phyloP scores from a whole-genome alignment of 2,329 filamentous ascomycete genomes.

The Aspergillus candidus region DNA sequence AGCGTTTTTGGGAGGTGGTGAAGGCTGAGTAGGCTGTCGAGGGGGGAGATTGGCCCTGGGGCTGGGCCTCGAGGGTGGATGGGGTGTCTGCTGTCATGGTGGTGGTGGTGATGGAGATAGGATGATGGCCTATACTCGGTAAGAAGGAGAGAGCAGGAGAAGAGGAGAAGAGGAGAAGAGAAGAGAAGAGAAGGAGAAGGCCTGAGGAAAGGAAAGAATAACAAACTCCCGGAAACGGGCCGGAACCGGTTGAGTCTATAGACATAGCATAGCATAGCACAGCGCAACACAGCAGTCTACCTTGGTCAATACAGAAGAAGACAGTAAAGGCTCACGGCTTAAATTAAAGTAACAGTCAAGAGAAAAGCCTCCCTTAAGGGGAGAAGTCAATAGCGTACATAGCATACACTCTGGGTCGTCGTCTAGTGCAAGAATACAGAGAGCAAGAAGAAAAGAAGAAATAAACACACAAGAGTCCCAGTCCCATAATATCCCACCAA shows the following conservation, averaged over 20 bases:
- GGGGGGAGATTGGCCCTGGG: conserved; percentile 15
- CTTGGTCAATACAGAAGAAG: too few relatives aligned
- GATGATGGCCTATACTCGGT: not conserved
- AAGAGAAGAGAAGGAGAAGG: not conserved
- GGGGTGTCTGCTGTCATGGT: not conserved
- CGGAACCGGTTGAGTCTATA: too few relatives aligned
- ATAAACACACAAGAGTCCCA: not conserved
- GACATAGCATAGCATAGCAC: too few relatives aligned
- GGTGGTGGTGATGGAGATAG: not conserved
- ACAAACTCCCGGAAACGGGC: not conserved
- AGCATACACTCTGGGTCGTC: too few relatives aligned
- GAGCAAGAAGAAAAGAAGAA: conserved; percentile 15
- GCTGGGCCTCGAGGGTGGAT: not conserved
- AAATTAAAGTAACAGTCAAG: too few relatives aligned
- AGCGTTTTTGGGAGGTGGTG: conserved; percentile 25
- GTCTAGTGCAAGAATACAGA: not conserved
- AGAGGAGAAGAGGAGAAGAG: not conserved
- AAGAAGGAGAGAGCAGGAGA: not conserved
- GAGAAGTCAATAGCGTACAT: too few relatives aligned
- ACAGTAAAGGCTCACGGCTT: too few relatives aligned
- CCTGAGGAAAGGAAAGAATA: not conserved
- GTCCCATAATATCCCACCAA: not conserved
- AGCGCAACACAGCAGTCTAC: too few relatives aligned
- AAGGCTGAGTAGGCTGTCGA: conserved; percentile 15
- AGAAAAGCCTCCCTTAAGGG: too few relatives aligned